A percentile compares a stretch with the other conserved stretches of the same genome.
Evolutionary conservation across 345 rosid species (phyloP).

Genomic region (Linum lewisii): DNA sequence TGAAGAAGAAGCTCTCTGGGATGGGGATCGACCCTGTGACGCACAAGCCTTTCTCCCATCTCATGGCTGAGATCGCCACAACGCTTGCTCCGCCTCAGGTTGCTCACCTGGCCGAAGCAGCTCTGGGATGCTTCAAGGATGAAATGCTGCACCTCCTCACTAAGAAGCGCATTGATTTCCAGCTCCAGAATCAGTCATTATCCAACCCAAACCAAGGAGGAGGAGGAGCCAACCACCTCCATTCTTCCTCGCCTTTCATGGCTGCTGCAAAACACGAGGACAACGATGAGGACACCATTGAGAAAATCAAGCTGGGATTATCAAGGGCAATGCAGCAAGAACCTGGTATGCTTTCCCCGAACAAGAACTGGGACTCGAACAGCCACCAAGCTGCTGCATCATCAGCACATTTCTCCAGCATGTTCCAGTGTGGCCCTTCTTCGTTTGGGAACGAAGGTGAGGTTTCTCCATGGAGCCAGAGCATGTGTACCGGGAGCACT

Average conservation of each 20-base stretch:
- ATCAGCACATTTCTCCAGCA: constrained; percentile 38
- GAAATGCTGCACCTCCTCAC: constrained; percentile 97
- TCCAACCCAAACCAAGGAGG: constrained; percentile 15
- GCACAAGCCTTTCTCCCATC: constrained; percentile 98
- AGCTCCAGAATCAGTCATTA: constrained; percentile 36
- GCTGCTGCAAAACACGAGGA: constrained; percentile 29
- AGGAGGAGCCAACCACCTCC: constrained; percentile 13
- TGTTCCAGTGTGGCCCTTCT: constrained; percentile 37
- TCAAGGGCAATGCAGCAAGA: constrained; percentile 59
- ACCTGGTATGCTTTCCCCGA: constrained; percentile 30
- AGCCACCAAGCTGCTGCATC: constrained; percentile 12
- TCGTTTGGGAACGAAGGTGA: constrained; percentile 40
- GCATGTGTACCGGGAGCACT: constrained; percentile 44
- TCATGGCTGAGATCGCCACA: constrained; percentile 95
- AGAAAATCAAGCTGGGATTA: constrained; percentile 54
- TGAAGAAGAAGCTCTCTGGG: constrained; percentile 88
- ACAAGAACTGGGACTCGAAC: constrained; percentile 32
- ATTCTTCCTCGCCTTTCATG: constrained; percentile 16
- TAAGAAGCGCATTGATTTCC: constrained; percentile 77
- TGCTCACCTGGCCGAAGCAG: constrained; percentile 91
- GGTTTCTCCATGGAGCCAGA: constrained; percentile 53
- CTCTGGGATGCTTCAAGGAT: constrained; percentile 95
- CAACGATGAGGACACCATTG: constrained; percentile 34
- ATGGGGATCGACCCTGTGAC: constrained; percentile 94
- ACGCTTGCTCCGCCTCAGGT: constrained; percentile 88